Base-by-base conservation (phyloP, 148 eudicot genomes). In the Diospyros kaki region DNA sequence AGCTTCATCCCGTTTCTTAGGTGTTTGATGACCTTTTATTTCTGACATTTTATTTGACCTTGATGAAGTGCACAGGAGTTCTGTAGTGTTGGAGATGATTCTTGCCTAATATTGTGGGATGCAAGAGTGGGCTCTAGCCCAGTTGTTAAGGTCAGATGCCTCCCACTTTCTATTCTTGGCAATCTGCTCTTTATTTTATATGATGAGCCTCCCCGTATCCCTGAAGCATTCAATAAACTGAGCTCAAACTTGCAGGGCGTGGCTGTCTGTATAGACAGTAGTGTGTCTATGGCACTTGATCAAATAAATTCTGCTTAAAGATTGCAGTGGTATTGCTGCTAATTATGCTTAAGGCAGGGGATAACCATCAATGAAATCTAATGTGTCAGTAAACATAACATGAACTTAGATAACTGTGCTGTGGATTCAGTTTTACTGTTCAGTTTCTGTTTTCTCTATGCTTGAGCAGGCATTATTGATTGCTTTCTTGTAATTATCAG, bases 81-180 rank as follows among this genome's bases (percentile, higher is more conserved):
- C 75, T 94, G 98, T 77, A 94, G 98, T 55, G 98, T 94, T 71
- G 98, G 98, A 43, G 98, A 95, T 82, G 98, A 95, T 87, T 95
- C 97, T 67, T 90, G 96, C 81, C 90, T 95, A 54, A 92, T 95
- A 84, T 71, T 95, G 58, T 95, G 98, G 98, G 98, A 95, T 82
- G 96, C 97, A 75, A 86, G 98, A 75, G 78, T 83, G 45, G 93
- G 98, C 46, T 73, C 64, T 68, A 81, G 79, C 75, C 98, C 97
- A 18, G 90, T 76, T 61, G 75, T 87, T 58, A 94, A 92, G 96
- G 98, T 94, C 60, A 70, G 82, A 39, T 80, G 70, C 70, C 60
- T 74, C 42, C 15, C 4, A 46, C 56, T 61, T 58, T 77, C 45
- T 6, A n/a, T 62, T 70, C 38, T 63, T 11, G n/a, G 1, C 38